phyloP scores from a whole-genome alignment of 2,329 filamentous ascomycete species.

The Penicillium decumbens region DNA sequence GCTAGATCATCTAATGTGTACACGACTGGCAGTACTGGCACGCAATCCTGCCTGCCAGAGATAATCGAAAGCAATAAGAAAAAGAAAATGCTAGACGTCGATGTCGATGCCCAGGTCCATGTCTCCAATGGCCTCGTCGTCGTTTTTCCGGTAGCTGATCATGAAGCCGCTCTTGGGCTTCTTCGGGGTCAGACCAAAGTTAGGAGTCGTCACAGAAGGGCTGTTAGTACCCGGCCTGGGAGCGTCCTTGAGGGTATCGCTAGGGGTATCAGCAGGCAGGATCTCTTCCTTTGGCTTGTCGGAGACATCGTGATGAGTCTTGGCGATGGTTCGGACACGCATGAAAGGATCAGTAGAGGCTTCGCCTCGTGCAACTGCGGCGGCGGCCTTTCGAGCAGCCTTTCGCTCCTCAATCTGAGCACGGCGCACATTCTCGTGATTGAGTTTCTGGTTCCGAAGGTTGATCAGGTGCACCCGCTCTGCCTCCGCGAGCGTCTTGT shows the following conservation, averaged over 20 bases:
- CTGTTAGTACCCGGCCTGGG: slow-evolving; percentile 50
- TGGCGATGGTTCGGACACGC: slow-evolving; percentile 62
- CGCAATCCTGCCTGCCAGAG: background rate
- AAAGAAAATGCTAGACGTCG: slow-evolving; percentile 53
- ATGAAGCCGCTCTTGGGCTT: slow-evolving; percentile 52
- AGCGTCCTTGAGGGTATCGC: slow-evolving; percentile 44
- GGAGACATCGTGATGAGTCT: slow-evolving; percentile 62
- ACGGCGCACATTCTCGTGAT: slow-evolving; percentile 84
- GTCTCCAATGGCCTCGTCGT: slow-evolving; percentile 86
- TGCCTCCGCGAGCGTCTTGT: slow-evolving; percentile 59
- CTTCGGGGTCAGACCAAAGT: slow-evolving; percentile 28
- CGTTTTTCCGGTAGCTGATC: slow-evolving; percentile 71
- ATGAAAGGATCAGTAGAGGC: slow-evolving; percentile 52
- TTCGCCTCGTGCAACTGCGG: slow-evolving; percentile 61
- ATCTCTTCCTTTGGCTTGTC: slow-evolving; percentile 30
- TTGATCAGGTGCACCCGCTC: slow-evolving; percentile 82
- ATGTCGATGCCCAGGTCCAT: slow-evolving; percentile 91
- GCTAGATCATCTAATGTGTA: slow-evolving; percentile 5
- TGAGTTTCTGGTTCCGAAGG: slow-evolving; percentile 73
- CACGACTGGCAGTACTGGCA: background rate
- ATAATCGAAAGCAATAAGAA: background rate
- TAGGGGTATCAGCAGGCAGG: slow-evolving; percentile 28
- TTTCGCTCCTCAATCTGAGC: slow-evolving; percentile 79
- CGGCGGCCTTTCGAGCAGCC: slow-evolving; percentile 56
- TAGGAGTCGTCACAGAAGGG: slow-evolving; percentile 51